Conservation (phyloP, 2,329 filamentous ascomycete genomes). For the Metarhizium sp. region DNA sequence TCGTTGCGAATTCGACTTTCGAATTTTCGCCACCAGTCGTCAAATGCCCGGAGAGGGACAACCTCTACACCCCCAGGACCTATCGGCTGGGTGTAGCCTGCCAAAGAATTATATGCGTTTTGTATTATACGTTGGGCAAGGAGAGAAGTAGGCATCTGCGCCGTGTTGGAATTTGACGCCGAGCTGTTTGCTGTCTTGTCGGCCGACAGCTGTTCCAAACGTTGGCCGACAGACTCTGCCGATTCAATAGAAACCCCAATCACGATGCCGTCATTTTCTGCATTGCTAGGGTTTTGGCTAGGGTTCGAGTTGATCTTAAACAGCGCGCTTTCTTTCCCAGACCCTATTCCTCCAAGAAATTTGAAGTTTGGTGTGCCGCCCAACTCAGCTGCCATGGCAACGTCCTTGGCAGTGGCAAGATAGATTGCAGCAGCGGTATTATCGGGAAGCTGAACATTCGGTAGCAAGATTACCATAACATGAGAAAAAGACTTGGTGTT, state of each 20-base stretch:
- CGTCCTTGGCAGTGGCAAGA: constrained; percentile 47
- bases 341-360: constrained; percentile 81
- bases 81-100: constrained; percentile 66
- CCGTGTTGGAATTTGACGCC: not conserved
- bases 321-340: constrained; percentile 84
- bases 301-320: constrained; percentile 57
- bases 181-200: constrained; percentile 13
- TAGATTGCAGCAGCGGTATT: constrained; percentile 85
- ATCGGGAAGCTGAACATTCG: constrained; percentile 61
- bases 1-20: constrained; percentile 78
- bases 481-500: constrained; percentile 58
- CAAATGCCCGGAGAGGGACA: constrained; percentile 87
- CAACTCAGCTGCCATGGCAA: constrained; percentile 27
- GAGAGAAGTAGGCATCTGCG: constrained; percentile 56
- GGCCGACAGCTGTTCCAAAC: constrained; percentile 50
- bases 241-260: constrained; percentile 80
- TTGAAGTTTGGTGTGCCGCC: constrained; percentile 53
- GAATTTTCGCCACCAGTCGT: constrained; percentile 98
- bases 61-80: constrained; percentile 63
- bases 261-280: constrained; percentile 43
- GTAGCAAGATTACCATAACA: constrained; percentile 82
- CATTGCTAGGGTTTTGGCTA: constrained; percentile 8
- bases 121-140: constrained; percentile 91
- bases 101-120: constrained; percentile 94
- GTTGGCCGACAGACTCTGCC: constrained; percentile 58